Base-by-base conservation (phyloP, 495 filamentous ascomycete species). In the Aspergillus diversus region DNA sequence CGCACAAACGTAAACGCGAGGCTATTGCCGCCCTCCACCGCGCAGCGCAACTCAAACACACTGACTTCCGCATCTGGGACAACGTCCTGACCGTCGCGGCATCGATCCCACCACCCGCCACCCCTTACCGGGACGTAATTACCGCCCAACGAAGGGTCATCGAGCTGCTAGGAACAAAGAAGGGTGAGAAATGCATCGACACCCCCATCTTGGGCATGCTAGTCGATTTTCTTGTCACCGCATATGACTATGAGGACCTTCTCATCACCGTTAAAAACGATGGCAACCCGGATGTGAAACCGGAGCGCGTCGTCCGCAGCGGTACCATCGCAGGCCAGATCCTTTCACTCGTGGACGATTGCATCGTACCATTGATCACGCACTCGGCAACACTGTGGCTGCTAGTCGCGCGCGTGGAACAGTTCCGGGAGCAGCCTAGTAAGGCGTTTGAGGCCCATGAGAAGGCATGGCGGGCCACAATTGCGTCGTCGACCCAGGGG, bases 51-150 rank as follows among this genome's bases (percentile, higher is more conserved):
- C 84, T 95, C 27, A 93, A 95, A 37, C 83, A 90, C 72, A 88
- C 90, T 61, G 90, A 92, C 75, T 90, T 87, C 82, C 86, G 91
- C 61, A 97, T 99, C 65, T 97, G 93, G 93, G 91, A 96, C 63
- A 99, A 99, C 69, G 85, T 97, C 13, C 83, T 98, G 52, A 92
- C 90, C 3, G 88, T 99, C 43, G 89, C 91, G 0, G 86, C 90
- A 5, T 89, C 91, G 8, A 80, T 93, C 15, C 81, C 83, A 0
- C 92, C 93, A 0, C 93, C 93, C 0, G 66, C 62, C 31, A 88
- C 90, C 0, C 84, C 90, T 0, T 90, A 90, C 71, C 73, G 80
- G 2, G 92, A 97, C 46, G 79, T 96, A 17, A 73, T 97, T 15
- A 76, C 87, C 12, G 92, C 90, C 0, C 81, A 95, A 64, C 82